These are phyloP conservation scores for Schwanniomyces yamadae DNA, from an alignment of 805 yeast species.

Conservation along the genomic window DNA sequence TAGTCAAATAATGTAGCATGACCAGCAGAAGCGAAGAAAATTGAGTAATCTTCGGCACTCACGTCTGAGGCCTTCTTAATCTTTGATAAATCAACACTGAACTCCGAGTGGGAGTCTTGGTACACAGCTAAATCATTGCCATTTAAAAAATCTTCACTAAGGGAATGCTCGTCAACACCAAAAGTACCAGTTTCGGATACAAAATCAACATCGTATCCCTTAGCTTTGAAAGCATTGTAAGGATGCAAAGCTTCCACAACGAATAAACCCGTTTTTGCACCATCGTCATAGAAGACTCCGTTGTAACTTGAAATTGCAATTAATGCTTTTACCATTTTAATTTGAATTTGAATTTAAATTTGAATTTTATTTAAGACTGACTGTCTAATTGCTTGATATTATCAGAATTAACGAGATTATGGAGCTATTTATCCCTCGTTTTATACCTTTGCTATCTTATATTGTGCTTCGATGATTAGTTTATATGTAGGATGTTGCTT, in stretches of 20 bases:
- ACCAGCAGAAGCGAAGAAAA: conserved; percentile 65
- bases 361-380: too few relatives aligned
- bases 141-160: conserved; percentile 30
- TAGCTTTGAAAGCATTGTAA: conserved; percentile 43
- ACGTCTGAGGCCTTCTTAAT: conserved; percentile 51
- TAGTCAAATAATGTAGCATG: conserved; percentile 62
- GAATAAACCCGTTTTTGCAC: conserved; percentile 60
- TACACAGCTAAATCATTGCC: conserved; percentile 44
- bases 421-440: too few relatives aligned
- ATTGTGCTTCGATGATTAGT: too few relatives aligned
- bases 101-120: conserved; percentile 38
- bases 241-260: conserved; percentile 62
- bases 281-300: conserved; percentile 54
- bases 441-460: too few relatives aligned
- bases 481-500: too few relatives aligned
- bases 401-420: too few relatives aligned
- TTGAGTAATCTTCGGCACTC: conserved; percentile 47
- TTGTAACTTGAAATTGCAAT: conserved; percentile 44
- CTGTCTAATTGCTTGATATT: too few relatives aligned
- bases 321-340: conserved; percentile 34
- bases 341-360: too few relatives aligned
- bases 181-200: conserved; percentile 58
- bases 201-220: conserved; percentile 54
- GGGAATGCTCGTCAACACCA: conserved; percentile 60
- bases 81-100: conserved; percentile 35